Evolutionary conservation across 371 early-diverging fungal genomes (phyloP).

Genomic region (Circinella minor): DNA sequence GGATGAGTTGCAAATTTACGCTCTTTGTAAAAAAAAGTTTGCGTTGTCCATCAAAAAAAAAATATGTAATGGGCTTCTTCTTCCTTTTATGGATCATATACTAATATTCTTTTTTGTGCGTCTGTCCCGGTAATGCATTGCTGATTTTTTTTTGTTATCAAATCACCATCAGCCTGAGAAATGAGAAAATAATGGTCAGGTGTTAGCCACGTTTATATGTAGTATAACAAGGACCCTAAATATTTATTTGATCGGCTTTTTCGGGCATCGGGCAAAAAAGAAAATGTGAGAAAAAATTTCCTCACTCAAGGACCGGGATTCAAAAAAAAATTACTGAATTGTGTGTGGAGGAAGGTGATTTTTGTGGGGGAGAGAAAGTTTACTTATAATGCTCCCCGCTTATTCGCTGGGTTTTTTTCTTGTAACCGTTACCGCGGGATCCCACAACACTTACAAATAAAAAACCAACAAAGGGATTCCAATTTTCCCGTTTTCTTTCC

Average conservation of each 20-base stretch:
- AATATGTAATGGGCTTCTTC: too few relatives aligned
- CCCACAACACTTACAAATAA: slow-evolving; percentile 3
- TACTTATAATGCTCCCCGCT: not conserved
- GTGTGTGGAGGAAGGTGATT: not conserved
- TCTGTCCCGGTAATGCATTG: too few relatives aligned
- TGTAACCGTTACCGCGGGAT: not conserved
- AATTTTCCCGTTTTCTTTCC: slow-evolving; percentile 5
- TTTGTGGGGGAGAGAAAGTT: not conserved
- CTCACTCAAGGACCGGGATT: slow-evolving; percentile 4
- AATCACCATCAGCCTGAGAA: slow-evolving; percentile 8
- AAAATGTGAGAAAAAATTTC: slow-evolving; percentile 3
- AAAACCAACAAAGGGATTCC: slow-evolving; percentile 16
- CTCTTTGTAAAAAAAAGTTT: not conserved
- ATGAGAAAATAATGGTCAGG: not conserved
- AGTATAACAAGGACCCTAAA: not conserved
- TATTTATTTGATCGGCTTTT: slow-evolving; percentile 3
- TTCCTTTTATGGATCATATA: too few relatives aligned
- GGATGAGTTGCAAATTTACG: not conserved
- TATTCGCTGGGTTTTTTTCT: slow-evolving; percentile 1
- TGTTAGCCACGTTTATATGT: not conserved
- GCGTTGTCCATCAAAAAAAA: too few relatives aligned
- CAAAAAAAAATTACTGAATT: not conserved
- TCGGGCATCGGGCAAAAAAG: not conserved
- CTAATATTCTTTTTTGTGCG: not conserved
- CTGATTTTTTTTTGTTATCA: not conserved